A percentile compares a stretch with the other conserved stretches of the same genome.
Conservation (phyloP, 805 yeast species). For the Pichia sporocuriosa region DNA sequence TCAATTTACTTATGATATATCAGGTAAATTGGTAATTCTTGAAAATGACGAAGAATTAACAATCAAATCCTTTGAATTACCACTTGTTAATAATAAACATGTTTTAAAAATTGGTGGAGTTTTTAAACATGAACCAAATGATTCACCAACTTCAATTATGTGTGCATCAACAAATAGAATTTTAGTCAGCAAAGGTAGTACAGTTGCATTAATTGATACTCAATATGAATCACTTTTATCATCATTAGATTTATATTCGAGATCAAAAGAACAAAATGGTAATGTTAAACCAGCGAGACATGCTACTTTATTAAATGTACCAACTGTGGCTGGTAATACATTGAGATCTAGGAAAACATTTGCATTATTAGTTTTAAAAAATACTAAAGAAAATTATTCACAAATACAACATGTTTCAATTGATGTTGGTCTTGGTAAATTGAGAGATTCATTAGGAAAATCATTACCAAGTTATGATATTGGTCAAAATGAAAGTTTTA, state of each 20-base stretch:
- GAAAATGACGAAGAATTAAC: slow-evolving; percentile 15
- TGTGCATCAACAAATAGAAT: slow-evolving; percentile 41
- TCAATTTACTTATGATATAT: slow-evolving; percentile 23
- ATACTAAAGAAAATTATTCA: slow-evolving; percentile 37
- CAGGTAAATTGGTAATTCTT: slow-evolving; percentile 25
- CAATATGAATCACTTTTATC: slow-evolving; percentile 35
- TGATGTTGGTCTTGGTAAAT: slow-evolving; percentile 59
- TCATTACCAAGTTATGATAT: no score
- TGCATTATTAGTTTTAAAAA: slow-evolving; percentile 36
- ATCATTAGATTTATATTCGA: slow-evolving; percentile 25
- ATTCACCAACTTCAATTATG: slow-evolving; percentile 30
- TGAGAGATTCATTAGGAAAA: slow-evolving; percentile 66
- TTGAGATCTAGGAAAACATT: slow-evolving; percentile 34
- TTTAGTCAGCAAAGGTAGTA: slow-evolving; percentile 35
- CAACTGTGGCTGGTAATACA: slow-evolving; percentile 38
- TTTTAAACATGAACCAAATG: slow-evolving; percentile 23
- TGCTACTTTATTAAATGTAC: slow-evolving; percentile 28
- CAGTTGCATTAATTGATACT: slow-evolving; percentile 39
- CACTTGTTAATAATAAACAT: slow-evolving; percentile 28
- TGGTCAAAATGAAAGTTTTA: slow-evolving; percentile 14
- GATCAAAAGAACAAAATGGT: slow-evolving; percentile 20
- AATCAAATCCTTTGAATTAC: slow-evolving; percentile 26
- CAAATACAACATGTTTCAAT: slow-evolving; percentile 40
- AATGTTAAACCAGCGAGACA: slow-evolving; percentile 21
- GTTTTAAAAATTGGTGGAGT: slow-evolving; percentile 20